Conservation (phyloP, 768 basidiomycete species). For the Leccinellum luteum region DNA sequence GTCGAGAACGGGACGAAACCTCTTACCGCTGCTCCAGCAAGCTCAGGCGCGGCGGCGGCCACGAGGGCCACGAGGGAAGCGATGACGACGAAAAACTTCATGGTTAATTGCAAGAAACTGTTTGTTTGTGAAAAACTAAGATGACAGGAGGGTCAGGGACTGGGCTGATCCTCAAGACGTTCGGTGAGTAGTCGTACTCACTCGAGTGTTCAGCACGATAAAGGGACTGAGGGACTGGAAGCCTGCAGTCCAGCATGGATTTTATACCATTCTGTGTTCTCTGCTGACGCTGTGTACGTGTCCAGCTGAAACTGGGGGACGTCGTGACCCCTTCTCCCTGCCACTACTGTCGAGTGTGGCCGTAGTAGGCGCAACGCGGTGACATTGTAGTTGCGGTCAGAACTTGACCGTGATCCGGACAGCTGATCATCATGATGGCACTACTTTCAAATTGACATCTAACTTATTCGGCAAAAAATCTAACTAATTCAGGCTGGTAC, state of each 20-base stretch:
- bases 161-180: not conserved
- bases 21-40: not conserved
- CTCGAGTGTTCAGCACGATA: not conserved
- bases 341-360: too few relatives aligned
- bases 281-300: not conserved
- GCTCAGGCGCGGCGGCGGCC: not conserved
- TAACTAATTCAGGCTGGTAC: too few relatives aligned
- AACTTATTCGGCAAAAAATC: too few relatives aligned
- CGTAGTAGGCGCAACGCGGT: too few relatives aligned
- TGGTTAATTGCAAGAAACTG: not conserved
- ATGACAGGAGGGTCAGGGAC: not conserved
- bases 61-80: not conserved
- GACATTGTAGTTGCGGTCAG: too few relatives aligned
- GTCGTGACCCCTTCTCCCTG: too few relatives aligned
- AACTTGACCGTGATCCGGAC: too few relatives aligned
- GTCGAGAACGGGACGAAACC: not conserved
- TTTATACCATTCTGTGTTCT: not conserved
- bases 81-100: not conserved
- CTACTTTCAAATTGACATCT: too few relatives aligned
- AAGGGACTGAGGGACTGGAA: not conserved
- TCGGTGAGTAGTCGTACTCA: not conserved
- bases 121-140: not conserved
- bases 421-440: too few relatives aligned
- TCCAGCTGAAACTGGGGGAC: too few relatives aligned
- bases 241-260: not conserved